Evolutionary conservation across 345 rosid genomes (phyloP), one percentile per base, ranked within the genome.

Genomic region (Populus alba): DNA sequence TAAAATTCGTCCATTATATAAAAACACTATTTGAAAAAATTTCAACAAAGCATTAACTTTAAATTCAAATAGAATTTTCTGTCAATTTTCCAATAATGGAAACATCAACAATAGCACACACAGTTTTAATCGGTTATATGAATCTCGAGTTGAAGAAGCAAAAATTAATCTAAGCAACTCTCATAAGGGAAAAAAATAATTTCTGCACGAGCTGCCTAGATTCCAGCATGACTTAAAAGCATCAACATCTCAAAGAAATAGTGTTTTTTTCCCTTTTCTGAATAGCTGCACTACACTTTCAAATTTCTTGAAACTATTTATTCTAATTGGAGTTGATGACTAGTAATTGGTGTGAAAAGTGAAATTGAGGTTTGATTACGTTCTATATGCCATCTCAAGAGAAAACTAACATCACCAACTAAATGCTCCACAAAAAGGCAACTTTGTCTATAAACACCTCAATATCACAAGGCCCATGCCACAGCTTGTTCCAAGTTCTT

Each of bases 1-100:
- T 68, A 37, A 61, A 76, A 27, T 47, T 37, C 17, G 12, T 66
- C 31, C 35, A 47, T 81, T 65, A 77, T 77, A 41, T 49, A 45
- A 23, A 35, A 51, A 66, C 8, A 33, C 12, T 11, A 23, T 4
- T 6, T 25, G 15, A 31, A 12, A n/a, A 61, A 15, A 7, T 47
- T 9, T 27, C 12, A 22, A 5, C 27, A 41, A 66, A 22, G 45
- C 13, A 39, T 62, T 49, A 43, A 47, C 29, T 70, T 70, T 15
- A 59, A 51, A 25, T 43, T 38, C 53, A 71, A 29, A 63, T 17
- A n/a, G 25, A 53, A 12, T 57, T 65, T 23, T 53, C 27, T 29
- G 41, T 17, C 37, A 17, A 68, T 55, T 70, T 67, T 77, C 65
- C 17, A 23, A 51, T 4, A 10, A 25, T 59, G 37, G 33, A 41